These are phyloP conservation scores for Candida sanyiensis DNA, from an alignment of 805 yeast species.

Conservation along the genomic window DNA sequence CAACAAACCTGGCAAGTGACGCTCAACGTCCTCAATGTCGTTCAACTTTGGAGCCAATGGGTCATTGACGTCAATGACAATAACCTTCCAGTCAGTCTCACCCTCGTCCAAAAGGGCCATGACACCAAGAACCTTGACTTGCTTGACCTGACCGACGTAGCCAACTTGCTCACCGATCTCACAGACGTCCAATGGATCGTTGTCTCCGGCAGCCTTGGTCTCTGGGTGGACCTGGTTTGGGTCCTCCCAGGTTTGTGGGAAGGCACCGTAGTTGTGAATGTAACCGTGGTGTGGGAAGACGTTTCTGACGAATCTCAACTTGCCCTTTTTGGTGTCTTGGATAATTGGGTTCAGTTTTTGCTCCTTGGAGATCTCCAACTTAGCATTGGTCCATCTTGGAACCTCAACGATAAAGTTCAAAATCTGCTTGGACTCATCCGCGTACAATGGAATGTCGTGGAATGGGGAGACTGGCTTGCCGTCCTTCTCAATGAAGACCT, in stretches of 20 bases:
- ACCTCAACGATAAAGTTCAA: constrained; percentile 92
- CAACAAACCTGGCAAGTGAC: constrained; percentile 84
- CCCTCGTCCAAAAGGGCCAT: constrained; percentile 94
- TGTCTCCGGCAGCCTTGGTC: constrained; percentile 69
- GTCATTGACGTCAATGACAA: constrained; percentile 77
- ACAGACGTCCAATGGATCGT: constrained; percentile 82
- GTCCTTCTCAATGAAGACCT: constrained; percentile 83
- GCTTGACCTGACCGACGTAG: constrained; percentile 68
- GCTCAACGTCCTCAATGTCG: constrained; percentile 88
- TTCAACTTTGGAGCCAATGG: constrained; percentile 82
- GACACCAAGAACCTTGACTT: constrained; percentile 89
- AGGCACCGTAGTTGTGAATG: constrained; percentile 97
- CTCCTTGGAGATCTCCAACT: constrained; percentile 90
- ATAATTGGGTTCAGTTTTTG: constrained; percentile 82
- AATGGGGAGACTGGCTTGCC: constrained; percentile 93
- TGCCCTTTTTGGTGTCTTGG: constrained; percentile 97
- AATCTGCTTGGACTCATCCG: constrained; percentile 86
- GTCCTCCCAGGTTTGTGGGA: constrained; percentile 63
- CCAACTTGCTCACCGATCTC: constrained; percentile 70
- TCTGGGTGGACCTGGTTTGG: constrained; percentile 59
- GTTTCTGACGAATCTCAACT: constrained; percentile 92
- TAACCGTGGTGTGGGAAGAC: constrained; percentile 99
- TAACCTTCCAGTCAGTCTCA: constrained; percentile 87
- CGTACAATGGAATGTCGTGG: constrained; percentile 90
- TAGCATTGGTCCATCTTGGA: constrained; percentile 98